Base-by-base conservation (phyloP, 208 protist species). In the Leptomonas pyrrhocoris region DNA sequence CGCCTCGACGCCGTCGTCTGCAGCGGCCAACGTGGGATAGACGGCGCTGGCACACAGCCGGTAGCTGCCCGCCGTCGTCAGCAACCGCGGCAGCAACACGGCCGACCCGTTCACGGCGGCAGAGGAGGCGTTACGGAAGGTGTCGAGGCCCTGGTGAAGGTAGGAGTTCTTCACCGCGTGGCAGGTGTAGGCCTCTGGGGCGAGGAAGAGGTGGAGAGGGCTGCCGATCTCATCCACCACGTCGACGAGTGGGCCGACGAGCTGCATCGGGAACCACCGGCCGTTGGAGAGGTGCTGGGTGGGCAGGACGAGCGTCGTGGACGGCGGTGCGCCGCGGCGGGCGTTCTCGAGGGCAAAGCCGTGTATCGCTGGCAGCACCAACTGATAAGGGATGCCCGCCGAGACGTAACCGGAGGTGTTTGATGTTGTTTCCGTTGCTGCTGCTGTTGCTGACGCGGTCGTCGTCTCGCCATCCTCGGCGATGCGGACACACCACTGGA, bases 401-500 rank as follows among this genome's bases (percentile, higher is more conserved):
- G 87, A 18, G 31, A 85, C 75, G 66, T 88, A 94, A 25, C 34
- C 31, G 18, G 48, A 19, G 38, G n/a, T 40, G 15, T 30, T 50
- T 7, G 28, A 43, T 40, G 5, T 34, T 21, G n/a, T 9, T 15
- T 11, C 16, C 8, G 28, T 19, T 25, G 21, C 23, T 36, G 16
- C 12, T 19, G 31, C 34, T 2, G 28, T 19, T 21, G 6, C 42
- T 13, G 40, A 9, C 28, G 42, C 21, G 21, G 18, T 42, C 7
- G 40, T 34, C 23, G 9, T 45, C 36, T 74, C 65, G 53, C 77
- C 77, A 36, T 59, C 55, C 19, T 68, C 65, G 36, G 65, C 57
- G 68, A 83, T 85, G 46, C 83, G 84, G 23, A 86, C 84, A 59
- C 87, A 93, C 87, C 87, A 93, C 70, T 79, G 73, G 51, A 93